Evolutionary conservation across 2,329 filamentous ascomycete species (phyloP), one percentile per base, ranked within the genome.

Genomic region (Colletotrichum sidae): DNA sequence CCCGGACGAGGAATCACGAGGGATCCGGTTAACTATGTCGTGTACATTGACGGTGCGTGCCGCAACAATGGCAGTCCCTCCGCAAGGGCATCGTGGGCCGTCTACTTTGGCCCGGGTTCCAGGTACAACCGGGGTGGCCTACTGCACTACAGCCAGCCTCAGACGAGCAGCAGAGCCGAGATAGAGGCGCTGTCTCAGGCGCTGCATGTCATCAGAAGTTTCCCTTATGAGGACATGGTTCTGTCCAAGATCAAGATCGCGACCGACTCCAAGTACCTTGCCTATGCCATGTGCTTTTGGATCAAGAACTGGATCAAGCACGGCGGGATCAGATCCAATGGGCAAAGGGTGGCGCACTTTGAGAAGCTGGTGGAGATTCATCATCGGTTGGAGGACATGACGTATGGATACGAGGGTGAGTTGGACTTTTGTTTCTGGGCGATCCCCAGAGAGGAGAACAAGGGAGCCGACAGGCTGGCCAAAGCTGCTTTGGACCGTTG

Each of bases 41-140:
- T 74, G n/a, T 57, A 55, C 41, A 72, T 72, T 34, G 65, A 69
- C 57, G 70, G 73, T 13, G 69, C 69, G n/a, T 72, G 70, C 53
- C 71, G 69, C 11, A 47, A 56, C 44, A 70, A 67, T 47, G 72
- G 72, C 4, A 69, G 47, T 6, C 67, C 57, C 1, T 50, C 50
- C 1, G 72, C 72, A 6, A 66, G 58, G 7, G 72, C 67, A 0
- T 39, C 69, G 10, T 75, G 71, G 70, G 69, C 65, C 17, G 71
- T 72, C 15, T 74, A 68, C 45, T 72, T 72, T 52, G 73, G 72
- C 3, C 68, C 68, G 7, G 38, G 59, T 13, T 74, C 71, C 9
- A 53, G 50, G 15, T 55, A 70, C 57, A 75, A 74, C 54, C 47
- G 52, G 6, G 8, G 46, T 37, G 60, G 60, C 34, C 46, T 51